phyloP scores from a whole-genome alignment of 495 filamentous ascomycete species.

The Penicillium samsonianum region DNA sequence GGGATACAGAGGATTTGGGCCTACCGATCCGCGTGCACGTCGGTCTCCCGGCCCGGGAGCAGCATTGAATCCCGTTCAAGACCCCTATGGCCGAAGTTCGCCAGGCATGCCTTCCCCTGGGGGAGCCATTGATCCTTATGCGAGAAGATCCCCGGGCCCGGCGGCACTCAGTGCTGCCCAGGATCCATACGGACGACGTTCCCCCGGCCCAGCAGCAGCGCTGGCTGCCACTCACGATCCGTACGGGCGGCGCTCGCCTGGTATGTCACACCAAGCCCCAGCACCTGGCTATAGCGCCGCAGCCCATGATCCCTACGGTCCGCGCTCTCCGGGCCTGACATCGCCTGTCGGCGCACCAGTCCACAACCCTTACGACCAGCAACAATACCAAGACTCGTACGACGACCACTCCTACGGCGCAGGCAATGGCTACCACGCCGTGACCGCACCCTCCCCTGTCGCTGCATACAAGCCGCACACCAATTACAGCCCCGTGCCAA shows the following conservation, averaged over 20 bases:
- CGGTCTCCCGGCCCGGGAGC: constrained; percentile 23
- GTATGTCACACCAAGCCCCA: constrained; percentile 3
- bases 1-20: constrained; percentile 31
- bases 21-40: constrained; percentile 25
- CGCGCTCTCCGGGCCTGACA: constrained; percentile 25
- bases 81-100: constrained; percentile 27
- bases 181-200: constrained; percentile 29
- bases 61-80: constrained; percentile 17
- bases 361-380: constrained; percentile 26
- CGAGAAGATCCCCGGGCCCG: constrained; percentile 19
- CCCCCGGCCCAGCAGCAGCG: constrained; percentile 22
- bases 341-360: constrained; percentile 26
- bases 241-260: constrained; percentile 26
- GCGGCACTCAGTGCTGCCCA: constrained; percentile 18
- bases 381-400: constrained; percentile 31
- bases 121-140: constrained; percentile 18
- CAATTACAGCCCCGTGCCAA: constrained; percentile 23
- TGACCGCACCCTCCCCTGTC: constrained; percentile 23
- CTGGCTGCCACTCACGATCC: constrained; percentile 15
- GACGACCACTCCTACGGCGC: constrained; percentile 10
- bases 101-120: constrained; percentile 18
- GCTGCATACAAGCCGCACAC: constrained; percentile 31
- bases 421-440: constrained; percentile 22
- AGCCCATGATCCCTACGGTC: constrained; percentile 17
- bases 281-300: not conserved